These are phyloP conservation scores for Trichocomaceae sp. DNA, from an alignment of 2,329 filamentous ascomycete genomes.

Conservation along the genomic window DNA sequence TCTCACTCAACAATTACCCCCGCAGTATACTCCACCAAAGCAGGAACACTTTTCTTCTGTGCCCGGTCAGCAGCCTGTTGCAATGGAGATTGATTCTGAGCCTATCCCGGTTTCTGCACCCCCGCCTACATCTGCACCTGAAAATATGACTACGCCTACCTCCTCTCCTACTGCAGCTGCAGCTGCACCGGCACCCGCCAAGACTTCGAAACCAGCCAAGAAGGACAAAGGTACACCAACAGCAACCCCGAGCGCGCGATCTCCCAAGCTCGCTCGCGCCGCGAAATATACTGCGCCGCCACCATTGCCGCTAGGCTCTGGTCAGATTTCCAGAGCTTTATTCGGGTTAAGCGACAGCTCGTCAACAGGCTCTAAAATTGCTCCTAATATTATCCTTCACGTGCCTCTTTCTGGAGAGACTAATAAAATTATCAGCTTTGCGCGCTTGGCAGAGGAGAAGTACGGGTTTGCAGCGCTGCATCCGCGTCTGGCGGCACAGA, in stretches of 20 bases:
- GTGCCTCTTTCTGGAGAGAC: conserved; percentile 73
- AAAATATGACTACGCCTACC: not conserved
- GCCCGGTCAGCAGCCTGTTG: conserved; percentile 17
- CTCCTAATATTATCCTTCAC: conserved; percentile 75
- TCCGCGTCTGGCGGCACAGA: conserved; percentile 80
- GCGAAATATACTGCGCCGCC: conserved; percentile 48
- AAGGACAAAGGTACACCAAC: conserved; percentile 41
- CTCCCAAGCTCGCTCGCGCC: conserved; percentile 49
- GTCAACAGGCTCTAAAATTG: conserved; percentile 37
- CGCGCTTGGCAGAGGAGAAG: conserved; percentile 82
- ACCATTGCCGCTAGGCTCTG: conserved; percentile 56
- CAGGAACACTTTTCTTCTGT: not conserved
- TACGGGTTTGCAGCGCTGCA: conserved; percentile 94
- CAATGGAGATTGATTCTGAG: conserved; percentile 34
- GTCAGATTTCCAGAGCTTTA: conserved; percentile 56
- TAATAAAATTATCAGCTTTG: conserved; percentile 93
- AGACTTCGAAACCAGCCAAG: conserved; percentile 26
- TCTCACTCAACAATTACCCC: conserved; percentile 14
- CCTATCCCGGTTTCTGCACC: no score
- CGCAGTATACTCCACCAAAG: conserved; percentile 13
- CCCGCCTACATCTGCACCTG: not conserved
- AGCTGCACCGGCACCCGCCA: conserved; percentile 15
- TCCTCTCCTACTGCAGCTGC: no score
- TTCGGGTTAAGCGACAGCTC: conserved; percentile 49
- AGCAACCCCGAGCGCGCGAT: conserved; percentile 46